These are phyloP conservation scores for Penicillium janthinellum DNA, from an alignment of 2,329 filamentous ascomycete species.

Conservation along the genomic window DNA sequence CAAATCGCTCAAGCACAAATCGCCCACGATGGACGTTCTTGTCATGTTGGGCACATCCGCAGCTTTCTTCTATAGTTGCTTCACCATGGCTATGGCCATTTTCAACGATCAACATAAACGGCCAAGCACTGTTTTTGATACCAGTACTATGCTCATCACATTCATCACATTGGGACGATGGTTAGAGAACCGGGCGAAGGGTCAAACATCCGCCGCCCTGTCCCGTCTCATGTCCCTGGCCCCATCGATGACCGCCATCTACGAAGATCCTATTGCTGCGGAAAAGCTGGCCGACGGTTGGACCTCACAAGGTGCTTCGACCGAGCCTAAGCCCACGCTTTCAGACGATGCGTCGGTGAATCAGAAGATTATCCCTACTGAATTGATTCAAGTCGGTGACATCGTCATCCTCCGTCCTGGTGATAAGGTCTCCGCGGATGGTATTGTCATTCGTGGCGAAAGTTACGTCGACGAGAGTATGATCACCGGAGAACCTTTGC, in stretches of 20 bases:
- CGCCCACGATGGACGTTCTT: slow-evolving; percentile 96
- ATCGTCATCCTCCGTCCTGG: slow-evolving; percentile 90
- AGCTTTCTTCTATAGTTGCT: slow-evolving; percentile 92
- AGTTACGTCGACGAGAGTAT: slow-evolving; percentile 97
- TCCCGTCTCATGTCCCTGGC: slow-evolving; percentile 94
- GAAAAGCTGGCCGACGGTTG: slow-evolving; percentile 86
- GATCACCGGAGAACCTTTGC: slow-evolving; percentile 97
- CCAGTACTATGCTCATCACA: slow-evolving; percentile 96
- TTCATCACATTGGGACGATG: slow-evolving; percentile 91
- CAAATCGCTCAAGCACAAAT: slow-evolving; percentile 85
- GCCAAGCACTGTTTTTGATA: slow-evolving; percentile 92
- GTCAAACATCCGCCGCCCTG: slow-evolving; percentile 90
- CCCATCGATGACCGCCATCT: slow-evolving; percentile 96
- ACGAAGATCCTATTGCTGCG: slow-evolving; percentile 88
- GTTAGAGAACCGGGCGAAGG: slow-evolving; percentile 92
- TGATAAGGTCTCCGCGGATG: slow-evolving; percentile 95
- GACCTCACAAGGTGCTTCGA: slow-evolving; percentile 36
- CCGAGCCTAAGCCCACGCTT: slow-evolving; percentile 11
- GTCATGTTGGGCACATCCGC: slow-evolving; percentile 91
- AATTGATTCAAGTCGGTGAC: slow-evolving; percentile 90
- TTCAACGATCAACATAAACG: slow-evolving; percentile 72
- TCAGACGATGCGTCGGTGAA: slow-evolving; percentile 22
- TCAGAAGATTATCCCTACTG: slow-evolving; percentile 79
- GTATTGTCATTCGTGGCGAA: slow-evolving; percentile 80
- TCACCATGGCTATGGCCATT: slow-evolving; percentile 82